These are phyloP conservation scores for Coniochaeta ligniaria DNA, from an alignment of 2,329 filamentous ascomycete species.

Conservation along the genomic window DNA sequence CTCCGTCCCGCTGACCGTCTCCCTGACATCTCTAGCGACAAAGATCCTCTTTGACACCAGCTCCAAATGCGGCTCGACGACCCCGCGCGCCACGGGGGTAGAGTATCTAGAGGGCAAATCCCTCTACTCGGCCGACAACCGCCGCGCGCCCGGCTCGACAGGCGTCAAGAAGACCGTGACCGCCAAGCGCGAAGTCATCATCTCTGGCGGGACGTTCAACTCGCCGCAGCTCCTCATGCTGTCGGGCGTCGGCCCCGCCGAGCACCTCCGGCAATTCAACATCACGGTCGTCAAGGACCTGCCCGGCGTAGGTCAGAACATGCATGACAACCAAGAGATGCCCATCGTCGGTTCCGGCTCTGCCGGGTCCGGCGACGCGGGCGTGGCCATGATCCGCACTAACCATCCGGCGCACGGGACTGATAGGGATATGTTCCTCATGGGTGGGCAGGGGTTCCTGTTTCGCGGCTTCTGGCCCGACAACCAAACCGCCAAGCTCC, in stretches of 20 bases:
- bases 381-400: constrained; percentile 19
- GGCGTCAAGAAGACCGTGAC: constrained; percentile 15
- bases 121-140: constrained; percentile 24
- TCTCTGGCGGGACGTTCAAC: constrained; percentile 43
- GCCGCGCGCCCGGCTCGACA: constrained; percentile 10
- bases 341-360: constrained; percentile 22
- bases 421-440: constrained; percentile 43
- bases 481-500: constrained; percentile 16
- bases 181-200: constrained; percentile 36
- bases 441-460: constrained; percentile 40
- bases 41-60: constrained; percentile 27
- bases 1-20: constrained; percentile 13
- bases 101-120: constrained; percentile 23
- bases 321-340: constrained; percentile 36
- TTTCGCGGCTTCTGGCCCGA: constrained; percentile 48
- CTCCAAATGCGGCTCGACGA: constrained; percentile 9
- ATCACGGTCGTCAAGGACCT: constrained; percentile 38
- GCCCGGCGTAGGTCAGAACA: constrained; percentile 42
- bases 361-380: constrained; percentile 10
- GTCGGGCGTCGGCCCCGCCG: constrained; percentile 36
- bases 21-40: constrained; percentile 24
- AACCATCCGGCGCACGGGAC: constrained; percentile 24
- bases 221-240: constrained; percentile 43
- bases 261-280: constrained; percentile 31
- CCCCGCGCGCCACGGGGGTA: constrained; percentile 23